Percentiles rank a stretch among this genome's conserved stretches.
Evolutionary conservation across 352 stramenopile genomes (phyloP).

Genomic region (Salisapilia sapeloensis): DNA sequence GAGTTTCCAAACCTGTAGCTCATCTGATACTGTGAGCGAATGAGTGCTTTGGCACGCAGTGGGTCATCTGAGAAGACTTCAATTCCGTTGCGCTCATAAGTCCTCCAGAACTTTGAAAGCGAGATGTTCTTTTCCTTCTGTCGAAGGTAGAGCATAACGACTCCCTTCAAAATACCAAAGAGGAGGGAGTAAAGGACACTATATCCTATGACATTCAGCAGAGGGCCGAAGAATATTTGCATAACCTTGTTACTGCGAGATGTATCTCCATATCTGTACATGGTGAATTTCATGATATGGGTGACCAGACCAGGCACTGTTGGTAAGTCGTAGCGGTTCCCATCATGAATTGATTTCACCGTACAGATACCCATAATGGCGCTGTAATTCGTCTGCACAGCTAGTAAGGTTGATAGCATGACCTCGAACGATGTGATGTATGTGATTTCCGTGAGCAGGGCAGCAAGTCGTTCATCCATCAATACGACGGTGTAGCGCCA

Average conservation of each 20-base stretch:
- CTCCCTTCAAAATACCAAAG: conserved; percentile 1
- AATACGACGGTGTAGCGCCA: conserved; percentile 5
- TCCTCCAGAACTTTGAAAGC: conserved; percentile 5
- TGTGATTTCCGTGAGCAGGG: conserved; percentile 8
- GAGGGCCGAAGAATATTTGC: conserved; percentile 5
- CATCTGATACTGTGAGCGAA: conserved; percentile 8
- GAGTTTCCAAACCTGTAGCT: conserved; percentile 7
- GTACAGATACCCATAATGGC: conserved; percentile 5
- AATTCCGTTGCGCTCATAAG: conserved; percentile 10
- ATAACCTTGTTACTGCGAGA: conserved; percentile 2
- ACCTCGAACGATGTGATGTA: conserved; percentile 9
- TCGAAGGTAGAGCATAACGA: not conserved
- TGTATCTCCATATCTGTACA: conserved; percentile 8
- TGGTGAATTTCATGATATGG: conserved; percentile 7
- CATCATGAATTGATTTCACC: conserved; percentile 5
- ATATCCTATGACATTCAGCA: conserved; percentile 5
- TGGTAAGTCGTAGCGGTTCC: conserved; percentile 4
- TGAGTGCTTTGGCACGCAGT: conserved; percentile 7
- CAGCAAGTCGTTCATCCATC: conserved; percentile 3
- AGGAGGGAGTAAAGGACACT: conserved; percentile 5
- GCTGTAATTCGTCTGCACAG: conserved; percentile 4
- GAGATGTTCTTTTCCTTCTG: conserved; percentile 2
- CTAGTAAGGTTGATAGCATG: conserved; percentile 8
- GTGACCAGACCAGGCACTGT: conserved; percentile 3
- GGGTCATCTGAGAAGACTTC: conserved; percentile 9